These are phyloP conservation scores for Elongisporangium senticosum DNA, from an alignment of 352 stramenopile genomes.

Conservation along the genomic window DNA sequence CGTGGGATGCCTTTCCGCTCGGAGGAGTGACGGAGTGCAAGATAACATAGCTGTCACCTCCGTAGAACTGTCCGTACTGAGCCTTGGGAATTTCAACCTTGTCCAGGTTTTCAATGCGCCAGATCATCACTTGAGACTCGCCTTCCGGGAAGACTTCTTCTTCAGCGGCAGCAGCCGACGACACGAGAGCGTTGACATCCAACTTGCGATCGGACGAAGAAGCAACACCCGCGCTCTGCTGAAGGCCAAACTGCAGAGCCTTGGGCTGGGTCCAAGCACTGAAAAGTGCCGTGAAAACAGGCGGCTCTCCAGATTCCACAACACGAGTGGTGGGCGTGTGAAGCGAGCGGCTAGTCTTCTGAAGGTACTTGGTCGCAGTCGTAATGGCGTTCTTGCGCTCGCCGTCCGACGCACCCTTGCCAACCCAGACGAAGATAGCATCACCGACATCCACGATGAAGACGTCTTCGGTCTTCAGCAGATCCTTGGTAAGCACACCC, in stretches of 20 bases:
- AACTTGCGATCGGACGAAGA: constrained; percentile 41
- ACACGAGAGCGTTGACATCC: constrained; percentile 56
- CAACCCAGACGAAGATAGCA: constrained; percentile 91
- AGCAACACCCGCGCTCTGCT: constrained; percentile 39
- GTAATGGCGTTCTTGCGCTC: constrained; percentile 87
- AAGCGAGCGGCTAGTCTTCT: constrained; percentile 37
- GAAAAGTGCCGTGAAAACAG: constrained; percentile 85
- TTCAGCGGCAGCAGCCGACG: constrained; percentile 32
- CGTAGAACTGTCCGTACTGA: constrained; percentile 90
- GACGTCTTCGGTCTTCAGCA: constrained; percentile 87
- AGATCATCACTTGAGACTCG: constrained; percentile 81
- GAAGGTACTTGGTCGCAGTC: constrained; percentile 83
- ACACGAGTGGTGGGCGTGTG: constrained; percentile 82
- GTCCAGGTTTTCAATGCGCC: constrained; percentile 89
- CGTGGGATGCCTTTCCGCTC: constrained; percentile 60
- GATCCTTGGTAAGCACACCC: constrained; percentile 68
- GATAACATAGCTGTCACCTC: constrained; percentile 95
- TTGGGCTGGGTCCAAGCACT: constrained; percentile 69
- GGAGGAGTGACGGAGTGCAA: constrained; percentile 72
- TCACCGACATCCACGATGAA: constrained; percentile 90
- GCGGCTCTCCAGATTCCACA: constrained; percentile 75
- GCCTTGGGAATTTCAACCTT: constrained; percentile 76
- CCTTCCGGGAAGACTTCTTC: constrained; percentile 69
- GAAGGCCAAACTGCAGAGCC: constrained; percentile 57
- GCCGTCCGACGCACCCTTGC: constrained; percentile 64